phyloP scores from a whole-genome alignment of 2,329 filamentous ascomycete species.

The Anisogramma anomala region DNA sequence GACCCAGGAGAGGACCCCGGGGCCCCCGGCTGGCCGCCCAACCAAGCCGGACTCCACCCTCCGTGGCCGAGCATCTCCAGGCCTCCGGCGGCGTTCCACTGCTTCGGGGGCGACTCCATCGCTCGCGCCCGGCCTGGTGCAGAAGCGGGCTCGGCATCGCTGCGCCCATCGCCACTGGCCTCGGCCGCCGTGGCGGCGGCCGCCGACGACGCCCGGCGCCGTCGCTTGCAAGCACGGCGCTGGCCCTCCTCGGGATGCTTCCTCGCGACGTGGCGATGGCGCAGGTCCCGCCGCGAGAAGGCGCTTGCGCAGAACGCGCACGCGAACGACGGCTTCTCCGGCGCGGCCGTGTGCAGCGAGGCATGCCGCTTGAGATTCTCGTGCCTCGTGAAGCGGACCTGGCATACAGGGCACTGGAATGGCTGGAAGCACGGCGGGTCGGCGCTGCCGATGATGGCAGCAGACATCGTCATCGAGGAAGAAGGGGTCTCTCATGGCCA shows the following conservation, averaged over 20 bases:
- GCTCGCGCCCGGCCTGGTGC: background rate
- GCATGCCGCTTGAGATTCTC: constrained; percentile 33
- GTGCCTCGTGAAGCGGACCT: constrained; percentile 27
- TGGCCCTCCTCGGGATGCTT: constrained; percentile 25
- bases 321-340: constrained; percentile 20
- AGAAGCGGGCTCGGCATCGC: background rate
- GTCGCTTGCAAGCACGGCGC: constrained; percentile 1
- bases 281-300: constrained; percentile 30
- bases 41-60: background rate
- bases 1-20: background rate
- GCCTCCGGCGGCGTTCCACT: background rate
- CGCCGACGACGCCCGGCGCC: constrained; percentile 1
- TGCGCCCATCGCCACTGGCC: background rate
- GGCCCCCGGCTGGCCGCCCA: background rate
- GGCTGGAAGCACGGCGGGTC: constrained; percentile 21
- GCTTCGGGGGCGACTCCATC: background rate
- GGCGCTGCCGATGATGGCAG: background rate
- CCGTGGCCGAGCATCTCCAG: background rate
- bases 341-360: constrained; percentile 25
- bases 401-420: constrained; percentile 29
- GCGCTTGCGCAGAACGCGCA: constrained; percentile 28
- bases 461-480: constrained; percentile 10
- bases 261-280: constrained; percentile 29
- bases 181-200: background rate
- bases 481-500: background rate